phyloP scores from a whole-genome alignment of 2,329 filamentous ascomycete species.

The Tolypocladium album region DNA sequence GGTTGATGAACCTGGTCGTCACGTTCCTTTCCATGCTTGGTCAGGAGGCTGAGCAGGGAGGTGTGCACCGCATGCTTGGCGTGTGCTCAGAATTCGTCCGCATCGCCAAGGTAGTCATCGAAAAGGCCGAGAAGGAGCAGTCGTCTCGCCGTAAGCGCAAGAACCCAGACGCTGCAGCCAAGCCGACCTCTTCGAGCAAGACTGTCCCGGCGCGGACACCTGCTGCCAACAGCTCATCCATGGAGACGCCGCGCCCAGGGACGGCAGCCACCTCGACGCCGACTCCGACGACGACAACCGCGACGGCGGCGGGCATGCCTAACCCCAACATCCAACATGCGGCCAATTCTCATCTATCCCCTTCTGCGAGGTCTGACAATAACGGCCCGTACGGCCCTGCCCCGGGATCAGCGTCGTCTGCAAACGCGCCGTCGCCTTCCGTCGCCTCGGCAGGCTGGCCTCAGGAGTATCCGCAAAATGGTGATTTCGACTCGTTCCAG shows the following conservation, averaged over 20 bases:
- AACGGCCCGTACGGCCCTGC: slow-evolving; percentile 12
- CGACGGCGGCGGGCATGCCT: not conserved
- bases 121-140: slow-evolving; percentile 81
- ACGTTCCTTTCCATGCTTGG: slow-evolving; percentile 83
- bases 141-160: slow-evolving; percentile 77
- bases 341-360: slow-evolving; percentile 15
- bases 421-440: slow-evolving; percentile 32
- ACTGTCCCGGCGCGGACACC: not conserved
- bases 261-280: not conserved
- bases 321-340: not conserved
- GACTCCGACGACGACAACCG: not conserved
- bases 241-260: slow-evolving; percentile 3
- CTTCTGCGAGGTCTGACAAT: slow-evolving; percentile 12
- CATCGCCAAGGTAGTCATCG: slow-evolving; percentile 81
- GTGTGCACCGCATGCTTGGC: slow-evolving; percentile 85
- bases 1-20: slow-evolving; percentile 86
- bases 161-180: slow-evolving; percentile 38
- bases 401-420: slow-evolving; percentile 9
- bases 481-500: slow-evolving; percentile 32
- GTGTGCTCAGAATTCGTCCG: slow-evolving; percentile 95
- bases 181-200: slow-evolving; percentile 4
- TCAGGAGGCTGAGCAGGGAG: slow-evolving; percentile 81
- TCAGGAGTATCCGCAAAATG: slow-evolving; percentile 29
- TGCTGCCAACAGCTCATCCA: slow-evolving; percentile 1
- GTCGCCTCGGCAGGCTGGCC: slow-evolving; percentile 34